Evolutionary conservation across 371 early-diverging fungal genomes (phyloP), one percentile per base, ranked within the genome.

Genomic region (Apophysomyces elegans): DNA sequence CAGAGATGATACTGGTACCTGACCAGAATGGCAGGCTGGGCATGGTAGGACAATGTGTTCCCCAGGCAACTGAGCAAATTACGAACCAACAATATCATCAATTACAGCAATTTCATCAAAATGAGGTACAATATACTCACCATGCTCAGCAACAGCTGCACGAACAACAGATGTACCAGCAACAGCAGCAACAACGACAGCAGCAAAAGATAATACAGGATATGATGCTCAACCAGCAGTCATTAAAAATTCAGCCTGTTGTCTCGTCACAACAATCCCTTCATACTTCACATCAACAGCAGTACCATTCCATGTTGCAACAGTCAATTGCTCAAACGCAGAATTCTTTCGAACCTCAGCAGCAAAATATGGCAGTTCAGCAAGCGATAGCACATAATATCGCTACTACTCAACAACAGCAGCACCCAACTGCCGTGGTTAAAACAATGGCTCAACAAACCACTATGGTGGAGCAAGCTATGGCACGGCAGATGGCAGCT

Each of bases 401-500:
- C 21, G 35, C 11, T 6, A 9, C 54, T 50, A 50, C 21, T 35
- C 54, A 50, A 11, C 41, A 41, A 6, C 41, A 41, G n/a, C 21
- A n/a, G 21, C 21, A 16, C 9, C 54, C n/a, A 21, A 21, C 11
- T 9, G 2, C 54, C 6, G 21, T 16, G 7, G 21, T 8, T 50
- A 8, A 50, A 41, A 41, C 41, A 13, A 13, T 13, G 11, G 41
- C 8, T 13, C 41, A 41, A 13, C 41, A 41, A 12, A 63, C 68
- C 41, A 63, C 68, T 0, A 63, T 63, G 44, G 61, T 62, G 32
- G 63, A 68, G 58, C 68, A 68, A 7, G 68, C 38, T 12, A 68
- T 68, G 68, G 68, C 68, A 32, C 59, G 63, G 43, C 63, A 68
- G 13, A 45, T 68, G n/a, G 68, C 68, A 18, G 35, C 32, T 4